Conservation (phyloP, 192 early-diverging fungal genomes). For the Podila horticola region DNA sequence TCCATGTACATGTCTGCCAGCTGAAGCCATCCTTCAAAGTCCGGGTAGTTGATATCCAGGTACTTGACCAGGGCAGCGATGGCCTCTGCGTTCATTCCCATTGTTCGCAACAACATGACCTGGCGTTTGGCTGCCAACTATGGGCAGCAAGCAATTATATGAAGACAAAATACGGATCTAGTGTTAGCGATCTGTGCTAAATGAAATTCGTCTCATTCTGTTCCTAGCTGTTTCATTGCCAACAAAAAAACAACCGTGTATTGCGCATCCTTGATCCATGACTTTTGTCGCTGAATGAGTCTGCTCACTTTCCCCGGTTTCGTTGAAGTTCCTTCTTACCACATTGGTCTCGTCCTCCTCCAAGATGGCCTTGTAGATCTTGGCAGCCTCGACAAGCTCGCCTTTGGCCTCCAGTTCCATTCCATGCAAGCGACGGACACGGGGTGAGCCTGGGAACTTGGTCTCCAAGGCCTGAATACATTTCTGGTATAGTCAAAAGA, state of each 20-base stretch:
- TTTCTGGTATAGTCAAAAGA: conserved; percentile 33
- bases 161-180: conserved; percentile 1
- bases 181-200: neutral
- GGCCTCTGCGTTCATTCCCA: conserved; percentile 74
- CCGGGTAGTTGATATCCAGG: conserved; percentile 85
- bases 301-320: neutral
- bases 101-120: conserved; percentile 76
- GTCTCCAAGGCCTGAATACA: conserved; percentile 69
- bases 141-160: neutral
- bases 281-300: neutral
- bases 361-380: conserved; percentile 81
- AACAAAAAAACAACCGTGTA: neutral
- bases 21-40: conserved; percentile 92
- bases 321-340: conserved; percentile 21
- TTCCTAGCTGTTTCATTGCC: neutral
- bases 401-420: conserved; percentile 84
- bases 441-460: conserved; percentile 75
- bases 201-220: neutral
- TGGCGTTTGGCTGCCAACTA: conserved; percentile 78
- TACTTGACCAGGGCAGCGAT: conserved; percentile 78
- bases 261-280: too few relatives aligned
- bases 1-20: conserved; percentile 79
- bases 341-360: conserved; percentile 83
- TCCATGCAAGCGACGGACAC: conserved; percentile 78
- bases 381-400: conserved; percentile 71